Conservation (phyloP, 192 early-diverging fungal genomes). For the Podila epicladia region DNA sequence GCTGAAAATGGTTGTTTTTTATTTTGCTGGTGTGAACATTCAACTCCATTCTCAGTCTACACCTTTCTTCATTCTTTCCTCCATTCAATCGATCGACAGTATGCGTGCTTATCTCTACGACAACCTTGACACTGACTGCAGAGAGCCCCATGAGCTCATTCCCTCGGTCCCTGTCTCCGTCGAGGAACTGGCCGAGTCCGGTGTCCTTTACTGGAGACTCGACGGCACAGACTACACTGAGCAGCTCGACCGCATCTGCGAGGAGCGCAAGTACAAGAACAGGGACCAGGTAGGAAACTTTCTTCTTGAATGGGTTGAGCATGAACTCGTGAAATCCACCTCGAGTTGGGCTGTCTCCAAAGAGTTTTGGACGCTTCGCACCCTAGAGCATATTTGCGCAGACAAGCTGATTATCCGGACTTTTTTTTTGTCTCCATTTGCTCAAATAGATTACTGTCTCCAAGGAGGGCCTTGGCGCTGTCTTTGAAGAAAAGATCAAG, state of each 20-base stretch:
- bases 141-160: slow-evolving; percentile 81
- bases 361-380: too few relatives aligned
- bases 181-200: slow-evolving; percentile 71
- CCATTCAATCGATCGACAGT: not conserved
- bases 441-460: slow-evolving; percentile 80
- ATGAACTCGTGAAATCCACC: too few relatives aligned
- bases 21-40: not conserved
- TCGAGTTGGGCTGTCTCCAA: too few relatives aligned
- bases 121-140: slow-evolving; percentile 73
- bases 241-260: slow-evolving; percentile 73
- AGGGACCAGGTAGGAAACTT: slow-evolving; percentile 72
- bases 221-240: slow-evolving; percentile 62
- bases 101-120: slow-evolving; percentile 79
- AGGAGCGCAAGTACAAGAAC: slow-evolving; percentile 90
- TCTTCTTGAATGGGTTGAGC: too few relatives aligned
- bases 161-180: slow-evolving; percentile 69
- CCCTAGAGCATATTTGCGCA: too few relatives aligned
- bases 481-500: slow-evolving; percentile 95
- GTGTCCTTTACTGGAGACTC: slow-evolving; percentile 81
- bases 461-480: slow-evolving; percentile 76
- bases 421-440: not conserved
- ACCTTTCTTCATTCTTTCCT: not conserved
- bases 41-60: not conserved
- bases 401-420: not conserved
- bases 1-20: not conserved